Evolutionary conservation across 345 rosid species (phyloP).

Genomic region (Arabis alpina): DNA sequence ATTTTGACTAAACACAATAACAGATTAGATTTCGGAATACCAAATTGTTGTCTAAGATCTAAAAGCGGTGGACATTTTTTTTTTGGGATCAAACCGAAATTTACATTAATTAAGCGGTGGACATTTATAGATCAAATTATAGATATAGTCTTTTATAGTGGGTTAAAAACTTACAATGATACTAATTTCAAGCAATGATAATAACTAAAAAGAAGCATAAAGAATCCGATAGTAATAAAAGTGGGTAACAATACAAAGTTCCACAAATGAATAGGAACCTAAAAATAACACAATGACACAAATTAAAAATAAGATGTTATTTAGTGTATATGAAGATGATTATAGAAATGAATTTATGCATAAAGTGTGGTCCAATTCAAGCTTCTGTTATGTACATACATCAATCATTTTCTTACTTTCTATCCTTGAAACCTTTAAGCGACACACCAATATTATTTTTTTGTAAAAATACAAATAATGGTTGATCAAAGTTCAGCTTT

Average conservation of each 20-base stretch:
- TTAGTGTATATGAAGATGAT: conserved; percentile 9
- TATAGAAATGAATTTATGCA: conserved; percentile 17
- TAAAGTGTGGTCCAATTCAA: conserved; percentile 45
- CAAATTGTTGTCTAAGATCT: not conserved
- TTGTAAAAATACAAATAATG: conserved; percentile 41
- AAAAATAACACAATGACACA: conserved; percentile 12
- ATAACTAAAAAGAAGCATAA: not conserved
- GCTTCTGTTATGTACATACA: conserved; percentile 58
- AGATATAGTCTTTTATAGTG: conserved; percentile 16
- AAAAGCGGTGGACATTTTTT: not conserved
- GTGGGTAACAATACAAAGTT: conserved; percentile 17
- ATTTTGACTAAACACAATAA: not conserved
- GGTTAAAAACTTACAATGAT: conserved; percentile 18
- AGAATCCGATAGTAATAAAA: conserved; percentile 15
- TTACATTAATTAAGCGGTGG: not conserved
- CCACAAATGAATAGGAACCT: conserved; percentile 26
- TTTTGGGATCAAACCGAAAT: too few species aligned
- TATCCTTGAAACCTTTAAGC: conserved; percentile 32
- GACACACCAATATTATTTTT: conserved; percentile 6
- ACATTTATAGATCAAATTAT: conserved; percentile 1
- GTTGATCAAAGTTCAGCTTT: conserved; percentile 61
- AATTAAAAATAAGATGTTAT: conserved; percentile 2
- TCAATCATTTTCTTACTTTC: conserved; percentile 42
- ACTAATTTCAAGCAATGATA: not conserved
- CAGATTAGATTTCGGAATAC: not conserved